A percentile compares a stretch with the other conserved stretches of the same genome.
phyloP scores from a whole-genome alignment of 495 filamentous ascomycete genomes.

The Bryoglossum gracile region DNA sequence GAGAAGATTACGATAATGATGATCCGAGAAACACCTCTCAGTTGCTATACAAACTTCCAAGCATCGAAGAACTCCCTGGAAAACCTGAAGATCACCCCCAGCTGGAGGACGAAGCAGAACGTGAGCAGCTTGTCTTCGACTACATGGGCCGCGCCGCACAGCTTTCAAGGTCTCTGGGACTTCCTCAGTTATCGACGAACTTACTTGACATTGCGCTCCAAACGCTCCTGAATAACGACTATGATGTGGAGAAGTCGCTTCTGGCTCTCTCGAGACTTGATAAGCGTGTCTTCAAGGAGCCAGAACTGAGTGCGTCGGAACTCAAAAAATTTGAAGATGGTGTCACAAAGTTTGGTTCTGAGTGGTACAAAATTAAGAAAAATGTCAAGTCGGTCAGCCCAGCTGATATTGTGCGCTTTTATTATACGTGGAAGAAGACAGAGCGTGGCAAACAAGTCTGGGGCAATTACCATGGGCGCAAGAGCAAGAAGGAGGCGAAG shows the following conservation, averaged over 20 bases:
- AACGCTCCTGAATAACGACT: constrained; percentile 62
- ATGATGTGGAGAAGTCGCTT: constrained; percentile 66
- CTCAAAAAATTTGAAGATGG: constrained; percentile 87
- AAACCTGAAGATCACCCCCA: constrained; percentile 28
- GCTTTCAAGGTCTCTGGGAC: constrained; percentile 53
- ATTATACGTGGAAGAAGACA: constrained; percentile 98
- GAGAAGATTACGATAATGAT: constrained; percentile 57
- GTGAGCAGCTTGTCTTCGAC: constrained; percentile 54
- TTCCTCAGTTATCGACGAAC: constrained; percentile 69
- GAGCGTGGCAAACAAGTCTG: constrained; percentile 77
- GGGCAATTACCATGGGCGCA: constrained; percentile 78
- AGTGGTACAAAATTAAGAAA: constrained; percentile 73
- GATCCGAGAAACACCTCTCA: constrained; percentile 41
- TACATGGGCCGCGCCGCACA: constrained; percentile 65
- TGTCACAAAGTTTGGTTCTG: constrained; percentile 84
- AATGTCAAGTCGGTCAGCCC: constrained; percentile 77
- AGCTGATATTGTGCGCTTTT: constrained; percentile 78
- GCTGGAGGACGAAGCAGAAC: constrained; percentile 39
- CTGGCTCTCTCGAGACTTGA: constrained; percentile 57
- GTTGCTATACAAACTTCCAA: constrained; percentile 55
- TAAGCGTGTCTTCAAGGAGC: constrained; percentile 76
- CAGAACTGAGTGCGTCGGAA: constrained; percentile 69
- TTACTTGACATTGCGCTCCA: constrained; percentile 81
- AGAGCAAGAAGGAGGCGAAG: constrained; percentile 77
- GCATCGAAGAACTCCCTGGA: constrained; percentile 34